Evolutionary conservation across 192 early-diverging fungal species (phyloP).

Genomic region (Umbelopsis isabellina): DNA sequence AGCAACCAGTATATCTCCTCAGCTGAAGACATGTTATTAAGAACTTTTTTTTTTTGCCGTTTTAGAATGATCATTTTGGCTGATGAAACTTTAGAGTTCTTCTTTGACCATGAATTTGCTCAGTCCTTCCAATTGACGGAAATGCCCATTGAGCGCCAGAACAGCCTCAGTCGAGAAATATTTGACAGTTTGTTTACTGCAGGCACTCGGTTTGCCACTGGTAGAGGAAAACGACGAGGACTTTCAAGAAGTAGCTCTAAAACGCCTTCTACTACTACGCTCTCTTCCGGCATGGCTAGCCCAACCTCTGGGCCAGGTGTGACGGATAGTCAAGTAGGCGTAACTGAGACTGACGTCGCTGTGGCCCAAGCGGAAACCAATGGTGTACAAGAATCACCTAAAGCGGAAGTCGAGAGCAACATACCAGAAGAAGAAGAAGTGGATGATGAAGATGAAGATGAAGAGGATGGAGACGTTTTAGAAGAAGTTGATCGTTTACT

Average conservation of each 20-base stretch:
- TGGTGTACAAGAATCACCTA: too few species aligned
- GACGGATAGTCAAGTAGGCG: conserved; percentile 28
- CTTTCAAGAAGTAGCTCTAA: conserved; percentile 3
- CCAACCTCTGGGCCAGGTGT: background rate
- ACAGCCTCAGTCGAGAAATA: conserved; percentile 56
- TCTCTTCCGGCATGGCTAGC: background rate
- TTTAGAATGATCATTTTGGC: conserved; percentile 82
- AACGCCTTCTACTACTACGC: conserved; percentile 4
- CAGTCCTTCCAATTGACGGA: conserved; percentile 65
- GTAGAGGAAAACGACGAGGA: conserved; percentile 31
- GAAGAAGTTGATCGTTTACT: conserved; percentile 51
- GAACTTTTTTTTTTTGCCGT: background rate
- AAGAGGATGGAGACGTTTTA: conserved; percentile 39
- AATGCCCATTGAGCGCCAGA: conserved; percentile 50
- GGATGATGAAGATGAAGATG: conserved; percentile 28
- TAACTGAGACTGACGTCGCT: conserved; percentile 40
- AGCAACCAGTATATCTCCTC: background rate
- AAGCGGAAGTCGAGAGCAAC: background rate
- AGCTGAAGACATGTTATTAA: background rate
- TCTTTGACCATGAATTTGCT: conserved; percentile 75
- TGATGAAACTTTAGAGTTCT: conserved; percentile 83
- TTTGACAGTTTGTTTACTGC: conserved; percentile 60
- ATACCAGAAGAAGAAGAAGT: conserved; percentile 4
- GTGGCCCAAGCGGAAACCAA: background rate
- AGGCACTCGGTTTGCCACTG: conserved; percentile 52